Conservation (phyloP, 352 stramenopile species). For the Pythium brachiatum region DNA sequence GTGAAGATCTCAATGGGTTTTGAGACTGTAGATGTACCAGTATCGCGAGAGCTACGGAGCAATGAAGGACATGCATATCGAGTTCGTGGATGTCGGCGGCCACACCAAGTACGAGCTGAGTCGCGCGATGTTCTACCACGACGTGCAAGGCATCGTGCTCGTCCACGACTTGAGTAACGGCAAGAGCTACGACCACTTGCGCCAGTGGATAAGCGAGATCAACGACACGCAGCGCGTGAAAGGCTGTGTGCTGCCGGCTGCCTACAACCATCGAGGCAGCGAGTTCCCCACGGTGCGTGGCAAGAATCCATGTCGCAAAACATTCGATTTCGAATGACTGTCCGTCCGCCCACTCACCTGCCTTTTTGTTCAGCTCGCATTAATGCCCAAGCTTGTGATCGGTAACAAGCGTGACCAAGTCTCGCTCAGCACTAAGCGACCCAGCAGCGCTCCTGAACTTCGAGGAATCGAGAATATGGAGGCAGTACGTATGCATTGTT, state of each 20-base stretch:
- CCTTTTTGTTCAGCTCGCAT: slow-evolving; percentile 25
- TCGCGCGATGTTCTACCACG: slow-evolving; percentile 75
- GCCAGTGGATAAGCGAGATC: slow-evolving; percentile 43
- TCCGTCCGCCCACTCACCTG: neutral
- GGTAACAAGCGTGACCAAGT: slow-evolving; percentile 77
- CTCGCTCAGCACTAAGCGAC: slow-evolving; percentile 33
- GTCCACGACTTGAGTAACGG: slow-evolving; percentile 79
- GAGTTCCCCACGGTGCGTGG: slow-evolving; percentile 40
- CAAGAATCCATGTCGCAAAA: neutral
- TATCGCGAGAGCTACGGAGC: slow-evolving; percentile 35
- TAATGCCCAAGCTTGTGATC: slow-evolving; percentile 74
- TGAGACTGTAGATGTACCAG: slow-evolving; percentile 27
- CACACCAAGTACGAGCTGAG: slow-evolving; percentile 83
- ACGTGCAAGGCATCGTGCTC: slow-evolving; percentile 81
- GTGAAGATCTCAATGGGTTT: neutral
- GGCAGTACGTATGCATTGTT: slow-evolving; percentile 33
- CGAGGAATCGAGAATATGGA: slow-evolving; percentile 52
- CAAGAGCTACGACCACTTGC: slow-evolving; percentile 72
- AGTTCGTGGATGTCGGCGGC: slow-evolving; percentile 84
- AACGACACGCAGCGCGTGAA: slow-evolving; percentile 42
- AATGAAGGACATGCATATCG: slow-evolving; percentile 61
- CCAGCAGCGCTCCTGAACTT: slow-evolving; percentile 37
- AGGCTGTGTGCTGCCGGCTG: slow-evolving; percentile 49
- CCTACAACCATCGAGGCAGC: slow-evolving; percentile 21
- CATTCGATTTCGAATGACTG: neutral